Percentiles rank a stretch among this genome's conserved stretches.
phyloP scores from a whole-genome alignment of 2,329 filamentous ascomycete species.

The Eurotiales sp. region DNA sequence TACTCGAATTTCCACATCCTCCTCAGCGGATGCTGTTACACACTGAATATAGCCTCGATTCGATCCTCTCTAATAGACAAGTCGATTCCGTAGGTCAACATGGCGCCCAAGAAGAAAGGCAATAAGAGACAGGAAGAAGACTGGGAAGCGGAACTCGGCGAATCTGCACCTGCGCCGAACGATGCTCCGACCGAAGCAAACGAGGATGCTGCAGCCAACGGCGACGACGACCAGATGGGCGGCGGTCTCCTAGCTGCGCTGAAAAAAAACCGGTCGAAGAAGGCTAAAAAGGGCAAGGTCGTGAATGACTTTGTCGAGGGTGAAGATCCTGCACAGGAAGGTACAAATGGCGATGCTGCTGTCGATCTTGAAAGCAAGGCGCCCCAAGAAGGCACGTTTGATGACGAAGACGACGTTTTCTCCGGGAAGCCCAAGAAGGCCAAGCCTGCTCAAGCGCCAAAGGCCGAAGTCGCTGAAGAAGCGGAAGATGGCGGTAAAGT shows the following conservation, averaged over 20 bases:
- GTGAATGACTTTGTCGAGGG: constrained; percentile 68
- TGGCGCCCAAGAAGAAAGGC: constrained; percentile 95
- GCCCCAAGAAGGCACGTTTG: constrained; percentile 74
- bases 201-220: constrained; percentile 46
- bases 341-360: constrained; percentile 29
- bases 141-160: constrained; percentile 91
- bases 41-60: constrained; percentile 1
- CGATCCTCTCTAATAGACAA: neutral
- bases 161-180: constrained; percentile 54
- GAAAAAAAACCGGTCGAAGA: constrained; percentile 78
- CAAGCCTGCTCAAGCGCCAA: constrained; percentile 48
- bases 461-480: constrained; percentile 38
- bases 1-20: neutral
- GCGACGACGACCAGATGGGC: constrained; percentile 50
- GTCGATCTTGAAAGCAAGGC: constrained; percentile 61
- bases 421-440: constrained; percentile 66
- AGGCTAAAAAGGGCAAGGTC: constrained; percentile 81
- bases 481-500: constrained; percentile 62
- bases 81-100: constrained; percentile 38
- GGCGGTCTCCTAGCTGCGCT: constrained; percentile 75
- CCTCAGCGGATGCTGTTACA: constrained; percentile 4
- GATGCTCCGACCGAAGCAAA: constrained; percentile 45
- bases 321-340: constrained; percentile 52
- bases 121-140: constrained; percentile 82
- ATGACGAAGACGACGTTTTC: constrained; percentile 85